Conservation (phyloP, 768 basidiomycete species). For the Lactarius pseudohatsudake region DNA sequence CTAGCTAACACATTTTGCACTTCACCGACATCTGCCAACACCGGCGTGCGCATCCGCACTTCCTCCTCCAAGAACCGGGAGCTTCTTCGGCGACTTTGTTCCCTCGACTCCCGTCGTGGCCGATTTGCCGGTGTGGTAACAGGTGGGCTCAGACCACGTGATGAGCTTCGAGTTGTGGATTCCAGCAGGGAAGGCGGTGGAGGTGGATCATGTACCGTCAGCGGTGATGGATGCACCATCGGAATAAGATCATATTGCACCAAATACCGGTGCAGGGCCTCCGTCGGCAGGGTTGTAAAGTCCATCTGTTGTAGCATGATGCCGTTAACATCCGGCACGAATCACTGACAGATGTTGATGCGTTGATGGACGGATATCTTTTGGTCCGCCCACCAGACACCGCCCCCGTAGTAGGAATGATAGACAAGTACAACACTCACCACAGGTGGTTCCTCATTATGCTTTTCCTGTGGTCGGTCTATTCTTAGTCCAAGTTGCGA, state of each 20-base stretch:
- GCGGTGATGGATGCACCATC: conserved; percentile 65
- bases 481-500: conserved; percentile 21
- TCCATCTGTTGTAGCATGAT: conserved; percentile 55
- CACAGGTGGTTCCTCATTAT: conserved; percentile 16
- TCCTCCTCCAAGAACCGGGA: conserved; percentile 73
- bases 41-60: conserved; percentile 53
- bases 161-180: conserved; percentile 41
- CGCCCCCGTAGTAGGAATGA: background rate
- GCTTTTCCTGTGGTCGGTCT: conserved; percentile 30
- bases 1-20: conserved; percentile 64
- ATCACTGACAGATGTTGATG: conserved; percentile 19
- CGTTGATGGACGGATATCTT: background rate
- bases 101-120: conserved; percentile 67
- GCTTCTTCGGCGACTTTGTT: conserved; percentile 61
- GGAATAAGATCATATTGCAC: conserved; percentile 73
- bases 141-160: conserved; percentile 53
- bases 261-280: conserved; percentile 70
- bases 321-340: background rate
- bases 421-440: conserved; percentile 18
- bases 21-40: conserved; percentile 69
- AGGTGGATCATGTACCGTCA: conserved; percentile 66
- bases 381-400: background rate
- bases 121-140: conserved; percentile 63
- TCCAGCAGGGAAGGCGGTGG: conserved; percentile 61
- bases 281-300: conserved; percentile 66